Conservation (phyloP, 2,329 filamentous ascomycete species). For the Xylariaceae sp. region DNA sequence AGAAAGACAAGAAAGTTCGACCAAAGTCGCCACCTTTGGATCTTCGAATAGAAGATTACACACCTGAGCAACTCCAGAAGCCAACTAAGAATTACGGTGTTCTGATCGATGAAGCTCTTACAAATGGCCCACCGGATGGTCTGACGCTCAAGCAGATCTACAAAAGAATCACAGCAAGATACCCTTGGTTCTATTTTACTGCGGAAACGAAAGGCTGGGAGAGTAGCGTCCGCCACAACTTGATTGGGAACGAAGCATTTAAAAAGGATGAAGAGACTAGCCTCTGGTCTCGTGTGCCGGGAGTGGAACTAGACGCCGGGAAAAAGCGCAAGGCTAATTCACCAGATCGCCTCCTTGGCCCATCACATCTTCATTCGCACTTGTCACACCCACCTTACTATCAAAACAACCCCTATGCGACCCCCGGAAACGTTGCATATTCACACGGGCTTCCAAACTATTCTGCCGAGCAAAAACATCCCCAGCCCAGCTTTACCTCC, state of each 20-base stretch:
- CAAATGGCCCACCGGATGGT: constrained; percentile 59
- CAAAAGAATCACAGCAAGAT: constrained; percentile 64
- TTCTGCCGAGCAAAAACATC: constrained; percentile 33
- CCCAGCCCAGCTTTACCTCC: constrained; percentile 34
- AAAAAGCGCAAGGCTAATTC: constrained; percentile 65
- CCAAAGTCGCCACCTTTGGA: constrained; percentile 67
- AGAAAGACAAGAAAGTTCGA: constrained; percentile 65
- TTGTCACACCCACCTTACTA: constrained; percentile 41
- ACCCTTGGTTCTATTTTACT: constrained; percentile 66
- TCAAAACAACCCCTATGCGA: constrained; percentile 40
- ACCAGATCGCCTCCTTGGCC: constrained; percentile 52
- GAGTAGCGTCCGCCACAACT: constrained; percentile 68
- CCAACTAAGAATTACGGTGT: constrained; percentile 68
- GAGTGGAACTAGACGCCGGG: constrained; percentile 64
- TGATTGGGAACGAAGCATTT: constrained; percentile 68
- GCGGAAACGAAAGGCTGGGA: constrained; percentile 71
- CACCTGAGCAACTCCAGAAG: constrained; percentile 64
- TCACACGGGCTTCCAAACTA: constrained; percentile 35
- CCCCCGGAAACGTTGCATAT: constrained; percentile 33
- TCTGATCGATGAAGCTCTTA: constrained; percentile 66
- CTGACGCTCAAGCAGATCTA: constrained; percentile 68
- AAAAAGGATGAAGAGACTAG: constrained; percentile 63
- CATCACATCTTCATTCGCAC: constrained; percentile 40
- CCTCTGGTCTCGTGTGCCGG: constrained; percentile 64
- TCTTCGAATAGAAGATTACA: constrained; percentile 62